Conservation (phyloP, 1,284 basidiomycete species). For the Papiliotrema laurentii region DNA sequence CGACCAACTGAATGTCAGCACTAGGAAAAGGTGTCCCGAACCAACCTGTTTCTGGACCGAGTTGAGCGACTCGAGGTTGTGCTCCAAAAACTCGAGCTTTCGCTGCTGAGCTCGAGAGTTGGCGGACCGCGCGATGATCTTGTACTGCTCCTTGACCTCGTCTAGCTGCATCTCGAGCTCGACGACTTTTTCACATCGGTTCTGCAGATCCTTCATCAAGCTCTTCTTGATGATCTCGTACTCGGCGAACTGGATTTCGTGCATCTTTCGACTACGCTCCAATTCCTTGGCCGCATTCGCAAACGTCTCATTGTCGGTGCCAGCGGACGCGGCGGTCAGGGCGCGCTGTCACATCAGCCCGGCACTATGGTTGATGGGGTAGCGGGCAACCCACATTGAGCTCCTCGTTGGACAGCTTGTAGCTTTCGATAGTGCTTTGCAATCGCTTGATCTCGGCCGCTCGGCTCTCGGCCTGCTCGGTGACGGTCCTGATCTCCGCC, state of each 20-base stretch:
- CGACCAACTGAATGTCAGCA: constrained; percentile 67
- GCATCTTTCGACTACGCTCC: constrained; percentile 92
- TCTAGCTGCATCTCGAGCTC: constrained; percentile 99
- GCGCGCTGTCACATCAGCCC: constrained; percentile 62
- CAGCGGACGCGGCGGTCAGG: constrained; percentile 92
- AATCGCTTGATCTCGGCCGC: constrained; percentile 79
- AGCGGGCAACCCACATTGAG: constrained; percentile 88
- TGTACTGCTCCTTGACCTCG: constrained; percentile 98
- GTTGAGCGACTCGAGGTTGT: constrained; percentile 93
- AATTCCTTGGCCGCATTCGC: constrained; percentile 96
- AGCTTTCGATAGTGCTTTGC: constrained; percentile 80
- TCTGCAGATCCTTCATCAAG: constrained; percentile 96
- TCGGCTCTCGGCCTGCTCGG: constrained; percentile 84
- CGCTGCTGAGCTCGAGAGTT: constrained; percentile 98
- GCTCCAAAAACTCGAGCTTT: constrained; percentile 98
- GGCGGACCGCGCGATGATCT: constrained; percentile 95
- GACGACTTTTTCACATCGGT: constrained; percentile 99
- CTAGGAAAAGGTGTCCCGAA: neutral
- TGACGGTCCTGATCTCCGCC: constrained; percentile 82
- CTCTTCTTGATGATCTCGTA: constrained; percentile 99
- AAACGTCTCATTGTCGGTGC: constrained; percentile 92
- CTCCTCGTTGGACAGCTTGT: constrained; percentile 96
- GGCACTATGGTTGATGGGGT: constrained; percentile 48
- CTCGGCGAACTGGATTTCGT: constrained; percentile 94
- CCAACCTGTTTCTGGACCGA: constrained; percentile 91